Evolutionary conservation across 306 rosid genomes (phyloP), one percentile per base, ranked within the genome.

Genomic region (Acacia acuminata): DNA sequence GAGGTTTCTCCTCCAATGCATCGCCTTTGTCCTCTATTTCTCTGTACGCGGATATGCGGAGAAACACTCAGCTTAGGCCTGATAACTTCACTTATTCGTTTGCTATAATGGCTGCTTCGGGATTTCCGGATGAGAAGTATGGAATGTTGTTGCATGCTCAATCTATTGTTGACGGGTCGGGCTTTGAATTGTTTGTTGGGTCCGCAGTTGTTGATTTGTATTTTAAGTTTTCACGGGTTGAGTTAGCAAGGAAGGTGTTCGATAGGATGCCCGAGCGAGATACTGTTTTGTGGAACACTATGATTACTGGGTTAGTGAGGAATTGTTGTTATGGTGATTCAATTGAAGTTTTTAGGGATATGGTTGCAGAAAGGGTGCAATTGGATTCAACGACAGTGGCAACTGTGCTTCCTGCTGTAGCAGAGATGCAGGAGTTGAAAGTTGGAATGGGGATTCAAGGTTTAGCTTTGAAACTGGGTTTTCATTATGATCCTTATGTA

Each of bases 281-380:
- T 10, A 92, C 88, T 32, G 93, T 94, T 77, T 66, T 90, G 82
- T 94, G 94, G 96, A 96, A 96, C 82, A 88, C 97, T 0, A 78
- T 96, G 97, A 87, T 96, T 51, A 88, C 93, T 15, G 97, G 98
- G 77, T 75, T 92, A 81, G 91, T 85, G 30, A 92, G 85, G 86
- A 94, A 91, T 78, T 87, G 89, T 66, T 90, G 77, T 82, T 85
- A 68, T 84, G 82, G 70, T 3, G 96, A 88, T 63, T 79, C 93
- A 1, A 9, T 94, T 16, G 77, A 68, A 2, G 83, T 86, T 43
- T 92, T 92, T 67, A 25, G 64, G 55, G 89, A 91, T 11, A 92
- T 94, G 99, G 85, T 96, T 60, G 84, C 24, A 4, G 67, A 66
- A 71, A 89, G 88, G 65, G 73, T 78, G 17, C 40, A 12, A 14